Percentiles rank a stretch among this genome's conserved stretches.
These are phyloP conservation scores for Kappamyces sp. DNA, from an alignment of 192 early-diverging fungal genomes.

Conservation along the genomic window DNA sequence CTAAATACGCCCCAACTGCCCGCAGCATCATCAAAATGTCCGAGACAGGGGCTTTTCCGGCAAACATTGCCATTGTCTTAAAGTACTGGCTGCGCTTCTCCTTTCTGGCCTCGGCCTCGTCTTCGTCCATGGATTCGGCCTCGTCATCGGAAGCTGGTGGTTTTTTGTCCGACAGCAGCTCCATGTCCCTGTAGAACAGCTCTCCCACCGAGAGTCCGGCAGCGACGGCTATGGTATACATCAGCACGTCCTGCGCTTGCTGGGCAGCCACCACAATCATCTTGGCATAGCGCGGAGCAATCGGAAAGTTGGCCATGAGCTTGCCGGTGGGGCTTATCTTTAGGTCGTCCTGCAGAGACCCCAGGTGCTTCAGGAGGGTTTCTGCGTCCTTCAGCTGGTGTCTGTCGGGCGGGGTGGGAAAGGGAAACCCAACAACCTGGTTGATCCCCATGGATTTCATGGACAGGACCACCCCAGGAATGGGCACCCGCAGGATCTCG, in stretches of 20 bases:
- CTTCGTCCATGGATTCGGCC: slow-evolving; percentile 41
- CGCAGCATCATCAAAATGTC: slow-evolving; percentile 82
- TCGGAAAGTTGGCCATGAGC: slow-evolving; percentile 86
- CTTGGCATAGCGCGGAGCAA: slow-evolving; percentile 84
- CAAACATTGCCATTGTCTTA: slow-evolving; percentile 55
- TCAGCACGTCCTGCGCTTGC: slow-evolving; percentile 71
- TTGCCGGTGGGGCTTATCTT: slow-evolving; percentile 80
- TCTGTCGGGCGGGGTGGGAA: slow-evolving; percentile 86
- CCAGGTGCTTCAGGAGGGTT: slow-evolving; percentile 56
- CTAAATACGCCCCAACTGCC: slow-evolving; percentile 81
- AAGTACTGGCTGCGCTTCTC: slow-evolving; percentile 69
- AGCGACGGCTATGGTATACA: slow-evolving; percentile 86
- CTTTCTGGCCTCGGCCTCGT: slow-evolving; percentile 54
- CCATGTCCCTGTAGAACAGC: slow-evolving; percentile 69
- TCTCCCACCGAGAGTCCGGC: slow-evolving; percentile 90
- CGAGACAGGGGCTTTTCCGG: slow-evolving; percentile 72
- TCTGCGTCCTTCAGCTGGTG: slow-evolving; percentile 68
- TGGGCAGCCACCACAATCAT: slow-evolving; percentile 82
- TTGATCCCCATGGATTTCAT: slow-evolving; percentile 99
- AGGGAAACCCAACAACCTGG: slow-evolving; percentile 93
- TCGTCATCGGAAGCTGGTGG: slow-evolving; percentile 45
- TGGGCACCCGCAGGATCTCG: slow-evolving; percentile 90
- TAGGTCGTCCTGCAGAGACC: slow-evolving; percentile 56
- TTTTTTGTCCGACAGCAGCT: slow-evolving; percentile 27
- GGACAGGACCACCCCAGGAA: slow-evolving; percentile 91